A percentile compares a stretch with the other conserved stretches of the same genome.
Conservation (phyloP, 768 basidiomycete genomes). For the Coprinopsis cinerea region DNA sequence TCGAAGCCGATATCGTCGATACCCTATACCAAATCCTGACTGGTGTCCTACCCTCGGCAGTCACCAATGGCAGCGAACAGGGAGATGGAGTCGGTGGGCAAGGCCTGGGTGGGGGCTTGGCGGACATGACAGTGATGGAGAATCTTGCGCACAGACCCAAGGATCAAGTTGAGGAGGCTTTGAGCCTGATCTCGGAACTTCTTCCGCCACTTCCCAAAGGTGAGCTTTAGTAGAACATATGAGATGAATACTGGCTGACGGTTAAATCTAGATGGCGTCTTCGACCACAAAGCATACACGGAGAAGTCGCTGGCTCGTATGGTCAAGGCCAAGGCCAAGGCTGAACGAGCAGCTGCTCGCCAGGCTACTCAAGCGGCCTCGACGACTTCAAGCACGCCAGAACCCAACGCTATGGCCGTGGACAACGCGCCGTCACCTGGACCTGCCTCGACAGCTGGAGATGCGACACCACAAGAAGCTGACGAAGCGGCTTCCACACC, state of each 20-base stretch:
- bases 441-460: constrained; percentile 23
- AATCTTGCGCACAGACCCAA: constrained; percentile 95
- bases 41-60: constrained; percentile 77
- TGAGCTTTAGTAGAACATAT: too few relatives aligned
- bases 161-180: constrained; percentile 93
- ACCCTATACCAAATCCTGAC: constrained; percentile 94
- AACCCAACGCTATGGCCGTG: constrained; percentile 10
- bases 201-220: constrained; percentile 93
- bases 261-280: constrained; percentile 79
- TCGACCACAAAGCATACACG: constrained; percentile 86
- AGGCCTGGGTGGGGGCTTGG: constrained; percentile 81
- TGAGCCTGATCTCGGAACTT: constrained; percentile 84
- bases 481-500: constrained; percentile 35
- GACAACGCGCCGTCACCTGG: constrained; percentile 9
- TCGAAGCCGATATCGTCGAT: constrained; percentile 90
- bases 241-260: too few relatives aligned
- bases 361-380: constrained; percentile 36
- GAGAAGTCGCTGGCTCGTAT: constrained; percentile 77
- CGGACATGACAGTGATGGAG: constrained; percentile 97
- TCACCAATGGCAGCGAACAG: constrained; percentile 46
- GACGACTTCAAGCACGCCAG: constrained; percentile 14
- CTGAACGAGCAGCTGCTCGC: constrained; percentile 69
- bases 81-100: constrained; percentile 60
- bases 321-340: constrained; percentile 78
- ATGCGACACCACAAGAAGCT: constrained; percentile 29